Percentiles rank a stretch among this genome's conserved stretches.
Conservation (phyloP, 2,329 filamentous ascomycete species). For the Calonectria hongkongensis region DNA sequence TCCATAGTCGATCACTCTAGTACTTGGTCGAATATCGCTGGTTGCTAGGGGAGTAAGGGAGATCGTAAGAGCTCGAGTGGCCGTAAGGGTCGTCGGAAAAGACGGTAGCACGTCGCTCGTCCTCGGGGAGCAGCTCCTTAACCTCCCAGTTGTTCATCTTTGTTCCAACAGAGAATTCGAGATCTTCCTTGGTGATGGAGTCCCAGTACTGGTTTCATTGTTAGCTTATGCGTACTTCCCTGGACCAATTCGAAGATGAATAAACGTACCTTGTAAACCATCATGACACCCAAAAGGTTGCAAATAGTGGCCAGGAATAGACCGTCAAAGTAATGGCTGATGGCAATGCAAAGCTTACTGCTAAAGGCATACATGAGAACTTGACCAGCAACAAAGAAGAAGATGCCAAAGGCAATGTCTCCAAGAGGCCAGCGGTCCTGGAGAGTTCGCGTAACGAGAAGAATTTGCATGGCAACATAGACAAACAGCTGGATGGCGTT, state of each 20-base stretch:
- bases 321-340: slow-evolving; percentile 95
- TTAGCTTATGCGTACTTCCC: slow-evolving; percentile 29
- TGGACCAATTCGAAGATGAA: background rate
- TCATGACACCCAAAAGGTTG: slow-evolving; percentile 97
- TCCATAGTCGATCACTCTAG: slow-evolving; percentile 53
- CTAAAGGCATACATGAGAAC: slow-evolving; percentile 95
- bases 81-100: slow-evolving; percentile 82
- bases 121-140: slow-evolving; percentile 90
- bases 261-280: slow-evolving; percentile 92
- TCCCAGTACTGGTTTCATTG: slow-evolving; percentile 86
- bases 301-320: slow-evolving; percentile 95
- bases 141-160: slow-evolving; percentile 99
- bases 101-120: slow-evolving; percentile 83
- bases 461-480: slow-evolving; percentile 90
- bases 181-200: slow-evolving; percentile 97
- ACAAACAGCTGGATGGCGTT: slow-evolving; percentile 91
- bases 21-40: slow-evolving; percentile 69
- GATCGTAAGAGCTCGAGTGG: slow-evolving; percentile 73
- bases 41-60: slow-evolving; percentile 67
- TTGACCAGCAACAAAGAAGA: slow-evolving; percentile 95
- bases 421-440: slow-evolving; percentile 97
- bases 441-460: slow-evolving; percentile 91
- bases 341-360: slow-evolving; percentile 86
- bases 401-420: slow-evolving; percentile 91
- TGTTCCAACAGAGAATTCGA: slow-evolving; percentile 97